phyloP scores from a whole-genome alignment of 2,329 filamentous ascomycete species.

The Cladorrhinum sp. region DNA sequence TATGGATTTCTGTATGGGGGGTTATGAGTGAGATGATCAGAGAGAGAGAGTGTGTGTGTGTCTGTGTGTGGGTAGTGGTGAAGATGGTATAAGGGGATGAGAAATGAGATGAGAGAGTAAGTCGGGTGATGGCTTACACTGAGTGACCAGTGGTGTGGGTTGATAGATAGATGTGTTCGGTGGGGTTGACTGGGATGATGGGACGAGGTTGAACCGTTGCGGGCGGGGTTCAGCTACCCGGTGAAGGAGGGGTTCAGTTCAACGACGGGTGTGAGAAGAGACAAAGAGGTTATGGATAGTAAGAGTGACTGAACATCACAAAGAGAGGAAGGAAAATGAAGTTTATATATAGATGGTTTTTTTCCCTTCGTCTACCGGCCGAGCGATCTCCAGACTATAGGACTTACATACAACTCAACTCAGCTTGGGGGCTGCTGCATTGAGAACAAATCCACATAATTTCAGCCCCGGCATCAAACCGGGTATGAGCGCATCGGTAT shows the following conservation, averaged over 20 bases:
- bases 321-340: background rate
- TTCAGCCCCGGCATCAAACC: conserved; percentile 4
- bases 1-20: conserved; percentile 22
- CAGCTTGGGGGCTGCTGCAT: background rate
- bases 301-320: background rate
- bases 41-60: background rate
- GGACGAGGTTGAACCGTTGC: background rate
- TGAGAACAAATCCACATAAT: background rate
- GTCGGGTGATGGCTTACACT: conserved; percentile 1
- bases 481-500: conserved; percentile 7
- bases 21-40: background rate
- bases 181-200: background rate
- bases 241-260: background rate
- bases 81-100: too few species aligned
- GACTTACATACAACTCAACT: background rate
- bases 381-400: too few species aligned
- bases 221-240: background rate
- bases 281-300: background rate
- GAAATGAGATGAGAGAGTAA: background rate
- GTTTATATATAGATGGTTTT: background rate
- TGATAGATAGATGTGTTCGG: too few species aligned
- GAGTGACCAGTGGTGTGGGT: too few species aligned
- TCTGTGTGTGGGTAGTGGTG: background rate
- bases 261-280: background rate
- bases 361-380: background rate